A percentile compares a stretch with the other conserved stretches of the same genome.
phyloP scores from a whole-genome alignment of 2,329 filamentous ascomycete species.

The Phymatotrichopsis omnivora region DNA sequence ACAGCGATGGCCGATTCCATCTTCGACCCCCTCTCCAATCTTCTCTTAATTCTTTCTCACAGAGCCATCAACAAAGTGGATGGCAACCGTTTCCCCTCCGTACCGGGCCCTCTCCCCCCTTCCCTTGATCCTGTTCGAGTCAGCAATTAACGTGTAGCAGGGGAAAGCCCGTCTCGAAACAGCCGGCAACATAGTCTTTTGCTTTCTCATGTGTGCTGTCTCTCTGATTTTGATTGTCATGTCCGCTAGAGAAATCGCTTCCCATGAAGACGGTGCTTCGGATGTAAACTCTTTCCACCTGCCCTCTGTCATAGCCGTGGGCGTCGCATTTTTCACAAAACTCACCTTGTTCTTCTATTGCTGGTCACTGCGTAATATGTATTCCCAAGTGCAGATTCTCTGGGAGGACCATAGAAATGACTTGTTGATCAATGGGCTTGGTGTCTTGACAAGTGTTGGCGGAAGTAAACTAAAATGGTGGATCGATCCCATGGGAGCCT shows the following conservation, averaged over 20 bases:
- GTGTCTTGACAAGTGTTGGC: conserved; percentile 81
- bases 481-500: conserved; percentile 87
- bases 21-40: conserved; percentile 83
- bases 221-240: conserved; percentile 89
- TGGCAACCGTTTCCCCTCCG: conserved; percentile 73
- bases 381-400: conserved; percentile 42
- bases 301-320: conserved; percentile 75
- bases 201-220: conserved; percentile 88
- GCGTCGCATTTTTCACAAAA: conserved; percentile 76
- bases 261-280: conserved; percentile 39
- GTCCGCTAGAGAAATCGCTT: conserved; percentile 59
- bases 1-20: conserved; percentile 60
- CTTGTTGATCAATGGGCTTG: conserved; percentile 89
- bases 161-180: conserved; percentile 92
- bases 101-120: no score
- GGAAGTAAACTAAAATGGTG: conserved; percentile 85
- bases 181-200: conserved; percentile 90
- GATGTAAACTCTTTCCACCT: conserved; percentile 60
- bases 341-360: conserved; percentile 79
- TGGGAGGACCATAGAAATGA: conserved; percentile 71
- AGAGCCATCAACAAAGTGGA: conserved; percentile 84
- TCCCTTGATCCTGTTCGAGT: no score
- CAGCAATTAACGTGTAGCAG: no score
- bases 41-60: conserved; percentile 76
- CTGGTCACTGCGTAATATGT: conserved; percentile 79